Percentiles rank a stretch among this genome's conserved stretches.
Evolutionary conservation across 2,329 filamentous ascomycete species (phyloP).

Genomic region (Talaromyces rugulosus): DNA sequence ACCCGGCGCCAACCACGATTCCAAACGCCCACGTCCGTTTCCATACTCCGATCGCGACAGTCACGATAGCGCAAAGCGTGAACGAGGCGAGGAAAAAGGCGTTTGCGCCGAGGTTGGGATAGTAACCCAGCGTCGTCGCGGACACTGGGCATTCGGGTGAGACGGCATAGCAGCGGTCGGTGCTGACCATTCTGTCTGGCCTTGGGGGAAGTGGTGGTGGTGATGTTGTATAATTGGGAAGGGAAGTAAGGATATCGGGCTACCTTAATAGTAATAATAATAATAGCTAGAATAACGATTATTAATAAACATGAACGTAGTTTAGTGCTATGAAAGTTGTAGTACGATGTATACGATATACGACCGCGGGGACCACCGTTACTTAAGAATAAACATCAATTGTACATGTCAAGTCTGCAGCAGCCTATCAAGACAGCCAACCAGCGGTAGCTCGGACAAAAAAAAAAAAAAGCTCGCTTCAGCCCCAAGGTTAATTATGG

Average conservation of each 20-base stretch:
- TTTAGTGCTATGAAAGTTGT: not conserved
- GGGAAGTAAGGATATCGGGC: too few species aligned
- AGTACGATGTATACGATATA: not conserved
- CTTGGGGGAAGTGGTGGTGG: too few species aligned
- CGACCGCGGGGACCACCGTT: not conserved
- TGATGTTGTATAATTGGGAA: too few species aligned
- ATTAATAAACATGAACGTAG: too few species aligned
- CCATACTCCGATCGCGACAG: slow-evolving; percentile 42
- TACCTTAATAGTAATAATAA: too few species aligned
- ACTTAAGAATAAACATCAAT: not conserved
- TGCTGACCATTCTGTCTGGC: not conserved
- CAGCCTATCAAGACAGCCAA: not conserved
- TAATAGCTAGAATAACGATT: too few species aligned
- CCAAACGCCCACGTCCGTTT: slow-evolving; percentile 51
- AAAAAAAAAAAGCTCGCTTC: not conserved
- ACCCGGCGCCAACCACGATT: slow-evolving; percentile 41
- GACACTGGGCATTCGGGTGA: slow-evolving; percentile 34
- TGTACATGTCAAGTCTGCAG: not conserved
- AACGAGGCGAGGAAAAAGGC: slow-evolving; percentile 47
- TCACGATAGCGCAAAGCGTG: slow-evolving; percentile 39
- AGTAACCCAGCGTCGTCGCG: slow-evolving; percentile 44
- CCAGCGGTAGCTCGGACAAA: not conserved
- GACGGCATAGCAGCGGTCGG: slow-evolving; percentile 23
- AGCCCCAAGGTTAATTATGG: not conserved
- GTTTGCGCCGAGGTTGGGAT: slow-evolving; percentile 44